These are phyloP conservation scores for Acrocalymma vagum DNA, from an alignment of 2,329 filamentous ascomycete genomes.

Conservation along the genomic window DNA sequence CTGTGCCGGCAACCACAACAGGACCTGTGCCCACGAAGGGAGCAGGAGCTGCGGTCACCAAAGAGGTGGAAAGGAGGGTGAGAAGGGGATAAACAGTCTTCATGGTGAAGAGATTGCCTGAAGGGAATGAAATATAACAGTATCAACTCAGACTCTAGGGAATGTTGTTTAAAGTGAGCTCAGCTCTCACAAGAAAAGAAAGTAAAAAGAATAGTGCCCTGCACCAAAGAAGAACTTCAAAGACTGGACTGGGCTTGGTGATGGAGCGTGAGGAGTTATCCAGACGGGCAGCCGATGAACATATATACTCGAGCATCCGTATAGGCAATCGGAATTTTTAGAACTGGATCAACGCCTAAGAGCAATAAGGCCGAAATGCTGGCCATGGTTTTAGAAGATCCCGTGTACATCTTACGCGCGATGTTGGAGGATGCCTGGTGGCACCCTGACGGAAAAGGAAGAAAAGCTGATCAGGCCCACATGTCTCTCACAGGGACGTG, in stretches of 20 bases:
- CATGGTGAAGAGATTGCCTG: constrained; percentile 36
- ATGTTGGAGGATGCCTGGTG: constrained; percentile 43
- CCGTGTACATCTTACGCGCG: constrained; percentile 42
- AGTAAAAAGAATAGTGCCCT: constrained; percentile 38
- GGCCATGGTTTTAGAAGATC: constrained; percentile 29
- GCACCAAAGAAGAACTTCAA: constrained; percentile 31
- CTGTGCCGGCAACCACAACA: constrained; percentile 31
- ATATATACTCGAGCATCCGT: constrained; percentile 20
- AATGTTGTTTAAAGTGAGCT: constrained; percentile 40
- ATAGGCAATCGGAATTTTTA: constrained; percentile 13
- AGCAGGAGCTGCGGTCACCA: constrained; percentile 41
- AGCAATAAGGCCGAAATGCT: constrained; percentile 20
- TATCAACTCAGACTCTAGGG: constrained; percentile 27
- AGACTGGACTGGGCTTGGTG: constrained; percentile 3
- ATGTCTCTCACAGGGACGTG: constrained; percentile 37
- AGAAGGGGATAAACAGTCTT: constrained; percentile 43
- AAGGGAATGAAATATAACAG: constrained; percentile 28
- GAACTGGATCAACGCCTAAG: constrained; percentile 16
- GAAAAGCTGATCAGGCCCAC: constrained; percentile 26
- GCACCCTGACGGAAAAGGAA: constrained; percentile 26
- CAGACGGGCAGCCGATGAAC: constrained; percentile 23
- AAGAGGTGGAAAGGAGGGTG: constrained; percentile 42
- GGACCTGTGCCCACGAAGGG: constrained; percentile 39
- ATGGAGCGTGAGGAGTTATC: neutral
- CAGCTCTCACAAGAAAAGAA: constrained; percentile 44